Evolutionary conservation across 768 basidiomycete genomes (phyloP), one percentile per base, ranked within the genome.

Genomic region (Termitomyces sp.): DNA sequence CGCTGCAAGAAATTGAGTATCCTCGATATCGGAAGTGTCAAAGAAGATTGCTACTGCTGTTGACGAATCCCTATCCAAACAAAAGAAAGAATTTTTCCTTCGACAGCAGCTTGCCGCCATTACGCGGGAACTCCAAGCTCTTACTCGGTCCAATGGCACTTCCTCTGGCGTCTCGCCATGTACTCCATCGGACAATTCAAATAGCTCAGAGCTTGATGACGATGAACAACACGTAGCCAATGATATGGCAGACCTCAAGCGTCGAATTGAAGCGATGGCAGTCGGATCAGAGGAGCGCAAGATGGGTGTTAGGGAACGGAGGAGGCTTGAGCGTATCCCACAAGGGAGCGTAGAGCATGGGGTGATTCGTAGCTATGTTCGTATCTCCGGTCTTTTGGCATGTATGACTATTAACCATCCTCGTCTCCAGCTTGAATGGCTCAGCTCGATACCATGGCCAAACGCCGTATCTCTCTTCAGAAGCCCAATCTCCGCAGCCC

Each of bases 321-420:
- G 86, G 67, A 77, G 96, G 47, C 74, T 97, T 37, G 89, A 87
- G 72, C 85, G 93, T 20, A 96, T 93, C 20, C 93, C 94, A 0
- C 86, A 87, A 38, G 92, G 93, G 17, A 92, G 91, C 56, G 92
- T 94, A 2, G 96, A 97, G 77, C 86, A 92, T 69, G 92, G 94
- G 4, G 94, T 96, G 40, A 88, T 95, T 54, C 80, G 92, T 52
- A 88, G 80, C 70, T 94, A 91, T 71, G 92, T 92, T 68, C 66
- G 88, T 78, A 7, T 51, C 7, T 29, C 32, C n/a, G 20, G 15
- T 34, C 56, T 45, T 62, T 59, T 9, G 8, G 6, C 15, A 11
- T 45, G n/a, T 31, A 32, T 14, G 37, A 38, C 12, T 8, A 3
- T 42, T 52, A 40, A 57, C 32, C 20, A 29, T 43, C 15, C 3